These are phyloP conservation scores for Pseudogymnoascus sp. DNA, from an alignment of 2,329 filamentous ascomycete species.

Conservation along the genomic window DNA sequence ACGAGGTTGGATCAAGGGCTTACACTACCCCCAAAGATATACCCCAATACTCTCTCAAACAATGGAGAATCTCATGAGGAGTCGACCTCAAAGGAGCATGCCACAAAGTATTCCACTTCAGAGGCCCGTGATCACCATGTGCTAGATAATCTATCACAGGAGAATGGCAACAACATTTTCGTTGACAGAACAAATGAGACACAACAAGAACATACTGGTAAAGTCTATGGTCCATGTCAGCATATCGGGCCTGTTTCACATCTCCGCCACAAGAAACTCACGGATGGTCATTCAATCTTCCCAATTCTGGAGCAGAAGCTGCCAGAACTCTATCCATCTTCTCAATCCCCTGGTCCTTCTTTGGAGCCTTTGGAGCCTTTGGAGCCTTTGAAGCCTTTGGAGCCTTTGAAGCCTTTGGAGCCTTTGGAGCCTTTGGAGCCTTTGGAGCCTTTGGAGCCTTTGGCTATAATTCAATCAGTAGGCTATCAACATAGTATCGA, in stretches of 20 bases:
- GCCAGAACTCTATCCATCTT: neutral
- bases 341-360: neutral
- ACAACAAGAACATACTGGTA: neutral
- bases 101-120: neutral
- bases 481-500: neutral
- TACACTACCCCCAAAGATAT: conserved; percentile 23
- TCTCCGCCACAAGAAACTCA: neutral
- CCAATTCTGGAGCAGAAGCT: neutral
- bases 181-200: neutral
- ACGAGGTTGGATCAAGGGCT: conserved; percentile 21
- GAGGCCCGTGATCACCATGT: neutral
- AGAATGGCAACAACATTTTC: neutral
- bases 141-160: neutral
- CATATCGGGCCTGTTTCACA: neutral
- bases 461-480: neutral
- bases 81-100: neutral
- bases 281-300: neutral
- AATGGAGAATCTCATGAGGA: neutral
- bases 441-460: neutral
- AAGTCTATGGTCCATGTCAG: neutral
- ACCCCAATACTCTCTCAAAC: neutral
- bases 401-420: neutral
- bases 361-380: neutral
- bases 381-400: neutral
- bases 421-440: neutral